These are phyloP conservation scores for Trichophyton verrucosum DNA, from an alignment of 2,329 filamentous ascomycete species.

Conservation along the genomic window DNA sequence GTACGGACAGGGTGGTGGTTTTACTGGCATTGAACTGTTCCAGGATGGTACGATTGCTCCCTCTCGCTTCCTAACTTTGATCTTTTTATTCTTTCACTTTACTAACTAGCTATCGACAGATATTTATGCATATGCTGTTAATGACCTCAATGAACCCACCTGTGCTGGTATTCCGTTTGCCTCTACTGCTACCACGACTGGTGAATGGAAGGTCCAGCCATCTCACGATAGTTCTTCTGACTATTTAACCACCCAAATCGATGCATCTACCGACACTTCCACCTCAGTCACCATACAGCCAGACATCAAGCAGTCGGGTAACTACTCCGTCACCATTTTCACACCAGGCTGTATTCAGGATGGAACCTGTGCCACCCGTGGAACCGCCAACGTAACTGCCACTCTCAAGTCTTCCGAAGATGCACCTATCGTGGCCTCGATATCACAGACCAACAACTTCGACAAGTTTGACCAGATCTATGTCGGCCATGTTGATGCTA, in stretches of 20 bases:
- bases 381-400: constrained; percentile 69
- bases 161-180: constrained; percentile 55
- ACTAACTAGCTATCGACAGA: constrained; percentile 32
- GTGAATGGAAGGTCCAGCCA: constrained; percentile 59
- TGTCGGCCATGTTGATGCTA: constrained; percentile 69
- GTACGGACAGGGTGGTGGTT: constrained; percentile 74
- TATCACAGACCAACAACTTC: constrained; percentile 87
- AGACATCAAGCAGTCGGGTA: constrained; percentile 75
- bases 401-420: constrained; percentile 44
- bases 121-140: constrained; percentile 73
- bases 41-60: constrained; percentile 46
- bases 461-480: constrained; percentile 96
- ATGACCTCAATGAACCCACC: constrained; percentile 74
- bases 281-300: constrained; percentile 68
- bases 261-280: constrained; percentile 44
- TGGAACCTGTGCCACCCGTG: constrained; percentile 60
- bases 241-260: constrained; percentile 60
- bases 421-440: constrained; percentile 44
- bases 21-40: constrained; percentile 77
- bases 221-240: constrained; percentile 55
- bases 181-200: constrained; percentile 57
- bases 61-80: not conserved
- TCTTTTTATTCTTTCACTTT: not conserved
- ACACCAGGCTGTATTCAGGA: constrained; percentile 84
- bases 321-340: constrained; percentile 82